Conservation (phyloP, 2,329 filamentous ascomycete genomes). For the Myriosclerotinia duriaeana region DNA sequence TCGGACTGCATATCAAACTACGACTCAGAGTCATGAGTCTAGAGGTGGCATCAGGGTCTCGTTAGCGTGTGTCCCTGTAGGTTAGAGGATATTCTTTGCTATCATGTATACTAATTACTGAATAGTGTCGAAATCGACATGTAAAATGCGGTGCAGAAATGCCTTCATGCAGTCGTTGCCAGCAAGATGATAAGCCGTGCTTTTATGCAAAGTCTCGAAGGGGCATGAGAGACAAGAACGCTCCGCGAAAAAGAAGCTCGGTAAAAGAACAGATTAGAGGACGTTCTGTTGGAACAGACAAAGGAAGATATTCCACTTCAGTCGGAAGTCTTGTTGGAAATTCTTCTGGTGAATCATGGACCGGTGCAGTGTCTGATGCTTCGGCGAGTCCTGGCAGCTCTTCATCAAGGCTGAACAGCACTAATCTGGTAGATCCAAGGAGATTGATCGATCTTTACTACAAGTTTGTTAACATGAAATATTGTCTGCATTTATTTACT, state of each 20-base stretch:
- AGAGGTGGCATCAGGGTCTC: slow-evolving; percentile 44
- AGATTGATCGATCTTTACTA: slow-evolving; percentile 34
- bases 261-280: slow-evolving; percentile 23
- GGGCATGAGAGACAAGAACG: slow-evolving; percentile 42
- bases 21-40: slow-evolving; percentile 18
- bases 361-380: slow-evolving; percentile 26
- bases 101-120: slow-evolving; percentile 7
- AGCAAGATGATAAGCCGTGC: slow-evolving; percentile 46
- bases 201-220: slow-evolving; percentile 51
- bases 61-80: slow-evolving; percentile 47
- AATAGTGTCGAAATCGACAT: slow-evolving; percentile 43
- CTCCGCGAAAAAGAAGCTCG: slow-evolving; percentile 29
- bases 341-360: slow-evolving; percentile 26
- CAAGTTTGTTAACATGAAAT: slow-evolving; percentile 30
- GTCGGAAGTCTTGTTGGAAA: slow-evolving; percentile 5
- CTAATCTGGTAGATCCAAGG: slow-evolving; percentile 29
- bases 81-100: slow-evolving; percentile 1
- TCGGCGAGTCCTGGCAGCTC: slow-evolving; percentile 31
- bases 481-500: slow-evolving; percentile 26
- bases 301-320: slow-evolving; percentile 9
- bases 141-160: slow-evolving; percentile 49
- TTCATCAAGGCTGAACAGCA: slow-evolving; percentile 24
- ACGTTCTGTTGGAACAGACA: slow-evolving; percentile 18
- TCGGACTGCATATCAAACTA: background rate
- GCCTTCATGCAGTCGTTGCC: slow-evolving; percentile 47